Conservation (phyloP, 257 asterid genomes). For the Fraxinus americana region DNA sequence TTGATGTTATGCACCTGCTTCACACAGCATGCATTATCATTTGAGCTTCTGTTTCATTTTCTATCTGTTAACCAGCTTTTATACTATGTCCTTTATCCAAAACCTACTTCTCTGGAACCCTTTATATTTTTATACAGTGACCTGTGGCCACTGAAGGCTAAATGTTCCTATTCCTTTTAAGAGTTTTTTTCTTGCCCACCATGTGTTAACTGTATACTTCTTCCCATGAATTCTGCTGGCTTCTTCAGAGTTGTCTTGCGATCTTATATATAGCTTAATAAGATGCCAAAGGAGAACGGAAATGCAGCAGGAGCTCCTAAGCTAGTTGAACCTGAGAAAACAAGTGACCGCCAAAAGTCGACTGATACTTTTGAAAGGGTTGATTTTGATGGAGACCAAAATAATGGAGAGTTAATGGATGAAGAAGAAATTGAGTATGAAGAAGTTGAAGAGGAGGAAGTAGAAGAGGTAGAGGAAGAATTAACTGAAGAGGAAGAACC, state of each 20-base stretch:
- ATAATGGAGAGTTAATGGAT: slow-evolving; percentile 21
- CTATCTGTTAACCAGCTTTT: slow-evolving; percentile 5
- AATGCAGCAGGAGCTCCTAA: slow-evolving; percentile 49
- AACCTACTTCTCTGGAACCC: background rate
- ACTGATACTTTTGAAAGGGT: background rate
- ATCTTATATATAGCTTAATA: slow-evolving; percentile 56
- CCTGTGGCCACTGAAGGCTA: background rate
- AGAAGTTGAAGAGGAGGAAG: slow-evolving; percentile 77
- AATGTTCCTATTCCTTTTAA: background rate
- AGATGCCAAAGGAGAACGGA: slow-evolving; percentile 83
- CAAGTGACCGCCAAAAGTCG: slow-evolving; percentile 32
- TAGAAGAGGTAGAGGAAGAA: slow-evolving; percentile 44
- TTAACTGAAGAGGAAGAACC: slow-evolving; percentile 29
- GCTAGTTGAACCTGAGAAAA: slow-evolving; percentile 60
- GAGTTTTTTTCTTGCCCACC: background rate
- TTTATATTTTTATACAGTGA: background rate
- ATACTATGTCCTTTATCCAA: background rate
- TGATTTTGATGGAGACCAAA: slow-evolving; percentile 6
- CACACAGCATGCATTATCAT: slow-evolving; percentile 12
- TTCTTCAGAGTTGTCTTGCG: slow-evolving; percentile 71
- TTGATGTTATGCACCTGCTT: slow-evolving; percentile 10
- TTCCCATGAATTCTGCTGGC: slow-evolving; percentile 57
- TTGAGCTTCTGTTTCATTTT: slow-evolving; percentile 16
- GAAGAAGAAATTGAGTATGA: slow-evolving; percentile 94
- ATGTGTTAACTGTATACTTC: slow-evolving; percentile 1